Evolutionary conservation across 163 green algal genomes (phyloP).

Genomic region (Volvox carteri): DNA sequence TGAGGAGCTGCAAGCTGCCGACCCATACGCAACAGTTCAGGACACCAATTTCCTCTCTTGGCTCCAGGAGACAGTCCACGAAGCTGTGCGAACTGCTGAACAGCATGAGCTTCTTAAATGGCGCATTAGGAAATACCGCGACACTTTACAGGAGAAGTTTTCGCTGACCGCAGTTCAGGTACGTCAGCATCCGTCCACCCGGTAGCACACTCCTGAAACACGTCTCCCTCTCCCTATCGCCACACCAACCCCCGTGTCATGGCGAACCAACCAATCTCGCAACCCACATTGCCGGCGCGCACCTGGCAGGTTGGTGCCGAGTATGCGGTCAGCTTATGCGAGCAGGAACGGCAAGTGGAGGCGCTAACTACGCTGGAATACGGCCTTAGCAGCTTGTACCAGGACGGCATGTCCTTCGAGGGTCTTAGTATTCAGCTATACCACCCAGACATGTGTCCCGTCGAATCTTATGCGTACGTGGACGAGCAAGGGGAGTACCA

Average conservation of each 20-base stretch:
- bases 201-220: neutral
- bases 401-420: slow-evolving; percentile 70
- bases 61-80: slow-evolving; percentile 79
- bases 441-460: slow-evolving; percentile 71
- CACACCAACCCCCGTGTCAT: neutral
- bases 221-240: neutral
- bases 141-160: slow-evolving; percentile 81
- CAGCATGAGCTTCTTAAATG: slow-evolving; percentile 84
- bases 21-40: slow-evolving; percentile 51
- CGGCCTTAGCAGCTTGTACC: slow-evolving; percentile 69
- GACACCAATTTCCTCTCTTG: slow-evolving; percentile 85
- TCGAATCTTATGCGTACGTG: slow-evolving; percentile 71
- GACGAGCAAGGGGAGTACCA: slow-evolving; percentile 71
- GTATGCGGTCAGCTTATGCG: slow-evolving; percentile 72
- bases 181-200: neutral
- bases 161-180: slow-evolving; percentile 75
- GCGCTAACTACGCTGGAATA: slow-evolving; percentile 78
- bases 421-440: slow-evolving; percentile 76
- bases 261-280: no score
- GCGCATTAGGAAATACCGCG: slow-evolving; percentile 74
- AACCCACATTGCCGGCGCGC: no score
- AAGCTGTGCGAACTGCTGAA: slow-evolving; percentile 84
- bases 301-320: slow-evolving; percentile 75
- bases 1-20: slow-evolving; percentile 74
- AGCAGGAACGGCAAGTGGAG: slow-evolving; percentile 85